Conservation (phyloP, 495 filamentous ascomycete species). For the Chlorociboria aeruginascens region DNA sequence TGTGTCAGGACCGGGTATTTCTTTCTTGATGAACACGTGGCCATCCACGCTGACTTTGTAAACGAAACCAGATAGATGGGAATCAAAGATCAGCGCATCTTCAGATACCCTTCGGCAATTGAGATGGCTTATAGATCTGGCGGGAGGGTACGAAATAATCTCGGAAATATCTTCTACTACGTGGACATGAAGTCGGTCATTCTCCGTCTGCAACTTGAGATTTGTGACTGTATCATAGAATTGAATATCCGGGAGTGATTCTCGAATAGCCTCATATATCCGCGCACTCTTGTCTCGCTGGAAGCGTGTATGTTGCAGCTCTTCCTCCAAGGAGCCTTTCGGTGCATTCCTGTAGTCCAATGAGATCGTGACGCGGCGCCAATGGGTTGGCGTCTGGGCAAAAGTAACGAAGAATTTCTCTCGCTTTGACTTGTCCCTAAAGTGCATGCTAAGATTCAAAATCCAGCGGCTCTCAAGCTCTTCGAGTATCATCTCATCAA, state of each 20-base stretch:
- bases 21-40: constrained; percentile 81
- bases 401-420: constrained; percentile 99
- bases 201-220: constrained; percentile 81
- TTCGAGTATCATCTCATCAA: constrained; percentile 52
- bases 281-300: constrained; percentile 91
- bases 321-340: constrained; percentile 72
- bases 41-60: constrained; percentile 75
- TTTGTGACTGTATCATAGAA: constrained; percentile 96
- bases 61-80: constrained; percentile 91
- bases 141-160: constrained; percentile 77
- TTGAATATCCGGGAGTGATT: constrained; percentile 81
- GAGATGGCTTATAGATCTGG: constrained; percentile 66
- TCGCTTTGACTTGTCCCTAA: constrained; percentile 83
- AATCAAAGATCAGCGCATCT: constrained; percentile 68
- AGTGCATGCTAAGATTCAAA: constrained; percentile 96
- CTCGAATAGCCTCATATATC: constrained; percentile 92
- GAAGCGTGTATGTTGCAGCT: constrained; percentile 63
- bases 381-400: constrained; percentile 63
- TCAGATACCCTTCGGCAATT: constrained; percentile 56
- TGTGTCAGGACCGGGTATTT: constrained; percentile 92
- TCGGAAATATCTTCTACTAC: constrained; percentile 98
- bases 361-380: constrained; percentile 85
- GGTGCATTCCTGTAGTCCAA: constrained; percentile 81
- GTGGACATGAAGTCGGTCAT: constrained; percentile 87
- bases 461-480: constrained; percentile 91